phyloP scores from a whole-genome alignment of 352 stramenopile genomes.

The Globisporangium perplexum region DNA sequence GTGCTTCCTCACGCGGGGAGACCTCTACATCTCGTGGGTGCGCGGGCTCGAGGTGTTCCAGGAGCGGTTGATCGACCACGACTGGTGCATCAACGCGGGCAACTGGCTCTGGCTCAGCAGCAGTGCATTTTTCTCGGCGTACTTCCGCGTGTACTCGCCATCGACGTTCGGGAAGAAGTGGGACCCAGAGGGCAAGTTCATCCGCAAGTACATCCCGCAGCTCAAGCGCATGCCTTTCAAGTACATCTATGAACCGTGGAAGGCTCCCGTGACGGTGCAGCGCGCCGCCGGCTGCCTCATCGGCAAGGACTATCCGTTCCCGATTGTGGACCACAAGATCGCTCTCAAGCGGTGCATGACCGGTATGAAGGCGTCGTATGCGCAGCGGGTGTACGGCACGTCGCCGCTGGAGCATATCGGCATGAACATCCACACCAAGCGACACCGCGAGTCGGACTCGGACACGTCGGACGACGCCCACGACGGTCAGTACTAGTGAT shows the following conservation, averaged over 20 bases:
- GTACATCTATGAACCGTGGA: constrained; percentile 81
- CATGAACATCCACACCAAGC: not conserved
- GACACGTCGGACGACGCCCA: constrained; percentile 10
- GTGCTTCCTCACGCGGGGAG: constrained; percentile 98
- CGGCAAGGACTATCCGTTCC: constrained; percentile 93
- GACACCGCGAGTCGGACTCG: constrained; percentile 5
- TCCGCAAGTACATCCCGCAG: constrained; percentile 90
- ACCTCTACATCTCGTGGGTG: constrained; percentile 96
- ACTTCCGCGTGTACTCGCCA: constrained; percentile 96
- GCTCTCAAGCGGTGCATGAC: constrained; percentile 54
- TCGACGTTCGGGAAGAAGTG: constrained; percentile 95
- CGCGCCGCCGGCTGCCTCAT: constrained; percentile 78
- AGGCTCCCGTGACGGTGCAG: constrained; percentile 41
- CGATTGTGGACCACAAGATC: constrained; percentile 90
- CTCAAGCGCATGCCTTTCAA: constrained; percentile 82
- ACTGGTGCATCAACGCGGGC: constrained; percentile 96
- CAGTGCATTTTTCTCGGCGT: constrained; percentile 96
- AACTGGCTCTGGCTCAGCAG: constrained; percentile 97
- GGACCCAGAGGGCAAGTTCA: constrained; percentile 90
- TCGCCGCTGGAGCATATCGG: not conserved
- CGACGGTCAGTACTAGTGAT: not conserved
- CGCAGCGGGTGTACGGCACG: constrained; percentile 15
- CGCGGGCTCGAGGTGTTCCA: constrained; percentile 90
- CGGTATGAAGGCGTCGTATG: constrained; percentile 85
- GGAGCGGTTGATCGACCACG: constrained; percentile 92